A percentile compares a stretch with the other conserved stretches of the same genome.
These are phyloP conservation scores for Cladobotryum protrusum DNA, from an alignment of 2,329 filamentous ascomycete species.

Conservation along the genomic window DNA sequence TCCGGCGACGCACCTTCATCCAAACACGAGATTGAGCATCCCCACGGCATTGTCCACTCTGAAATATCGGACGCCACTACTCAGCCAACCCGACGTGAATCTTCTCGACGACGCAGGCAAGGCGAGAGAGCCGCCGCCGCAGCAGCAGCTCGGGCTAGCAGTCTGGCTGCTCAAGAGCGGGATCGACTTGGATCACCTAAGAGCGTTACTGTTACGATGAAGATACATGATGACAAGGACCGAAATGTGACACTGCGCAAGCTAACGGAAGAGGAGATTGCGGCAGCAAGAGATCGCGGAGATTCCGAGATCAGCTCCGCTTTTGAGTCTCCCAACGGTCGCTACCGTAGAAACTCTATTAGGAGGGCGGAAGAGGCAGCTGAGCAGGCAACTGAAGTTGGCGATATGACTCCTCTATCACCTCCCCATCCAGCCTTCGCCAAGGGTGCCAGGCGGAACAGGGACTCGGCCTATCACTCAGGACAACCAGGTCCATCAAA, in stretches of 20 bases:
- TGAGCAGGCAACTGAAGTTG: constrained; percentile 38
- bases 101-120: constrained; percentile 41
- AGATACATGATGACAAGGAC: constrained; percentile 54
- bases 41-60: constrained; percentile 35
- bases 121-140: constrained; percentile 41
- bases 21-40: constrained; percentile 31
- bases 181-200: constrained; percentile 35
- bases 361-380: constrained; percentile 40
- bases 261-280: constrained; percentile 54
- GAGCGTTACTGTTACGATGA: constrained; percentile 53
- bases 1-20: constrained; percentile 25
- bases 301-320: constrained; percentile 53
- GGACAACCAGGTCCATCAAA: constrained; percentile 36
- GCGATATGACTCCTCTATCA: constrained; percentile 39
- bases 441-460: constrained; percentile 40
- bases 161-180: constrained; percentile 42
- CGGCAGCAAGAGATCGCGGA: constrained; percentile 37
- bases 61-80: constrained; percentile 27
- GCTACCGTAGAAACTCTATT: constrained; percentile 49
- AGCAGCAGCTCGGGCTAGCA: constrained; percentile 41
- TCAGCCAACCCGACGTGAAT: constrained; percentile 35
- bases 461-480: constrained; percentile 59
- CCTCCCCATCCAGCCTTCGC: constrained; percentile 54
- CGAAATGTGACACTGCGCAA: constrained; percentile 56
- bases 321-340: constrained; percentile 43